Conservation (phyloP, 2,329 filamentous ascomycete genomes). For the Xylaria arbuscula region DNA sequence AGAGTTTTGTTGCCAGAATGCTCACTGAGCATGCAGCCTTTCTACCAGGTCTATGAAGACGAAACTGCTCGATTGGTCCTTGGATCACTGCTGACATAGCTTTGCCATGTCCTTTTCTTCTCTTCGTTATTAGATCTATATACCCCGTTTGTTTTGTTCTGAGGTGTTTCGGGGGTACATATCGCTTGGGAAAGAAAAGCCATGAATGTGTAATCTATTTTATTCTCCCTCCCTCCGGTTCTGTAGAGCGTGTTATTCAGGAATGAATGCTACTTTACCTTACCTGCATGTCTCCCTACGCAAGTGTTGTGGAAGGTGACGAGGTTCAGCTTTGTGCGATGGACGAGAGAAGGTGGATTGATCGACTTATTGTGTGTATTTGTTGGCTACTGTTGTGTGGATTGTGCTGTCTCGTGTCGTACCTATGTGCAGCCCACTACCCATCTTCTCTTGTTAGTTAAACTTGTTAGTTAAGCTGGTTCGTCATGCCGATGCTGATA, state of each 20-base stretch:
- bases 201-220: constrained; percentile 45
- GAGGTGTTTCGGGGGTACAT: constrained; percentile 48
- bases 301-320: constrained; percentile 29
- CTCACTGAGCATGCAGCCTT: constrained; percentile 3
- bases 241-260: constrained; percentile 33
- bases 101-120: constrained; percentile 49
- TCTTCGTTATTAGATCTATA: constrained; percentile 55
- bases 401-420: neutral
- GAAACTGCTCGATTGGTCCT: constrained; percentile 24
- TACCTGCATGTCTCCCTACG: constrained; percentile 39
- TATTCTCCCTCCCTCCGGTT: constrained; percentile 31
- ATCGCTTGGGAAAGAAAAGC: constrained; percentile 51
- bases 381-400: too few species aligned
- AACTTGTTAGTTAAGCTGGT: constrained; percentile 15
- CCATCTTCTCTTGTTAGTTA: neutral
- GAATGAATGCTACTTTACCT: constrained; percentile 6
- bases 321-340: constrained; percentile 33
- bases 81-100: constrained; percentile 26
- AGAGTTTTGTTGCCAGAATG: constrained; percentile 33
- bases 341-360: constrained; percentile 36
- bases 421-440: neutral
- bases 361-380: neutral
- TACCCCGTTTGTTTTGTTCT: constrained; percentile 52
- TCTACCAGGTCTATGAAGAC: constrained; percentile 39
- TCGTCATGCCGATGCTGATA: constrained; percentile 12